phyloP scores from a whole-genome alignment of 805 yeast species.

The Tetrapisispora arboricola region DNA sequence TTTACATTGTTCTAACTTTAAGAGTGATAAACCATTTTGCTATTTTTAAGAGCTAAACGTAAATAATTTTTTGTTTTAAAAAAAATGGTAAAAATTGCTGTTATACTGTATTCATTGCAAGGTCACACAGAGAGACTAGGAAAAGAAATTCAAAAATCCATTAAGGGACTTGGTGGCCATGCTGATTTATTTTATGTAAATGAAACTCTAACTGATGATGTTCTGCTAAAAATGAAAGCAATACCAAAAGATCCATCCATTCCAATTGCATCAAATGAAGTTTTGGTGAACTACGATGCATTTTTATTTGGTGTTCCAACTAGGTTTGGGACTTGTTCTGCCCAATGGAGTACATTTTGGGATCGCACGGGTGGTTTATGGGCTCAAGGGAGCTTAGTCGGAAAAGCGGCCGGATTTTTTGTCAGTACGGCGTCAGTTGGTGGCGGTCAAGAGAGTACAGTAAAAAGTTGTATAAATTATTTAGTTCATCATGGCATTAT shows the following conservation, averaged over 20 bases:
- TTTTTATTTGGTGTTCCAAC: slow-evolving; percentile 76
- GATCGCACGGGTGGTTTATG: slow-evolving; percentile 74
- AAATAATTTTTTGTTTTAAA: background rate
- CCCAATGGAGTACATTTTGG: slow-evolving; percentile 71
- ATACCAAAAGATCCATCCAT: slow-evolving; percentile 46
- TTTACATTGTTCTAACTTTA: background rate
- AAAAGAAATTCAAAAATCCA: slow-evolving; percentile 55
- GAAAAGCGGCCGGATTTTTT: slow-evolving; percentile 71
- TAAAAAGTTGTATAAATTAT: slow-evolving; percentile 47
- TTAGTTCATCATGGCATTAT: slow-evolving; percentile 71
- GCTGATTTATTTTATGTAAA: slow-evolving; percentile 70
- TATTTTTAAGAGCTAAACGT: background rate
- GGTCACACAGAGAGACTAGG: slow-evolving; percentile 70
- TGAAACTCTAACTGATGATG: slow-evolving; percentile 61
- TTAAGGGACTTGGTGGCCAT: slow-evolving; percentile 54
- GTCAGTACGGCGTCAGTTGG: slow-evolving; percentile 63
- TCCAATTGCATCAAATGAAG: slow-evolving; percentile 50
- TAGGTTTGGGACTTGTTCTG: slow-evolving; percentile 65
- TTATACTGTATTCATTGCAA: slow-evolving; percentile 65
- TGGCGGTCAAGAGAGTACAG: slow-evolving; percentile 76
- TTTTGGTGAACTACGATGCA: slow-evolving; percentile 56
- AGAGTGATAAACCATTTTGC: background rate
- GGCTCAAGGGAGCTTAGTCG: slow-evolving; percentile 59
- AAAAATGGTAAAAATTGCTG: slow-evolving; percentile 33
- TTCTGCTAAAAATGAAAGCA: slow-evolving; percentile 50